Conservation (phyloP, 176 grass and related monocot species). For the Ananas comosus region DNA sequence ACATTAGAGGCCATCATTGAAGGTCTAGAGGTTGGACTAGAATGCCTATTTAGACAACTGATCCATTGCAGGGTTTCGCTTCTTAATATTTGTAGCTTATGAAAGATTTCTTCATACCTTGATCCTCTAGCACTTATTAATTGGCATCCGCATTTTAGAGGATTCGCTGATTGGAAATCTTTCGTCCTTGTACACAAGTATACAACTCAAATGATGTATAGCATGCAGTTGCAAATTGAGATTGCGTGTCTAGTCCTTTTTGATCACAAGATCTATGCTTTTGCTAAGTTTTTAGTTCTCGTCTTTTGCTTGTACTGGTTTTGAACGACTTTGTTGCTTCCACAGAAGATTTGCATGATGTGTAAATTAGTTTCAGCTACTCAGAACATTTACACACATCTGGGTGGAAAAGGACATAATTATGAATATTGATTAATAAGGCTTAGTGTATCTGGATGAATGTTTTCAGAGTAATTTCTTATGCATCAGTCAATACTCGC, state of each 20-base stretch:
- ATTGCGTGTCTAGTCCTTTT: background rate
- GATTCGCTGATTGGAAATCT: conserved; percentile 15
- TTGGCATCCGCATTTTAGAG: conserved; percentile 34
- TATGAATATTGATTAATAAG: no score
- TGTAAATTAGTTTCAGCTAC: no score
- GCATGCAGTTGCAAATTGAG: background rate
- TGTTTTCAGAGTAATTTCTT: no score
- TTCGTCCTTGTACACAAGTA: conserved; percentile 14
- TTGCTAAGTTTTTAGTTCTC: no score
- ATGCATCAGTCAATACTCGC: no score
- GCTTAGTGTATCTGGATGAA: no score
- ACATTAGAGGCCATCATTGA: conserved; percentile 29
- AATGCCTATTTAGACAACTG: conserved; percentile 28
- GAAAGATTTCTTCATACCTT: background rate
- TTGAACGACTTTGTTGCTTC: no score
- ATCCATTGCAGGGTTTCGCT: conserved; percentile 43
- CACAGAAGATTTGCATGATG: no score
- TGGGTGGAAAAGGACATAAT: no score
- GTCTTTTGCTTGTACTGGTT: no score
- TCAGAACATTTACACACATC: no score
- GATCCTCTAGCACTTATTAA: conserved; percentile 10
- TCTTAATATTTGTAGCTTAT: conserved; percentile 34
- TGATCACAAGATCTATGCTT: no score
- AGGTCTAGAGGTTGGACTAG: conserved; percentile 22
- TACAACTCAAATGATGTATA: conserved; percentile 8